Percentiles rank a stretch among this genome's conserved stretches.
Conservation (phyloP, 345 rosid genomes). For the Salix arbutifolia region DNA sequence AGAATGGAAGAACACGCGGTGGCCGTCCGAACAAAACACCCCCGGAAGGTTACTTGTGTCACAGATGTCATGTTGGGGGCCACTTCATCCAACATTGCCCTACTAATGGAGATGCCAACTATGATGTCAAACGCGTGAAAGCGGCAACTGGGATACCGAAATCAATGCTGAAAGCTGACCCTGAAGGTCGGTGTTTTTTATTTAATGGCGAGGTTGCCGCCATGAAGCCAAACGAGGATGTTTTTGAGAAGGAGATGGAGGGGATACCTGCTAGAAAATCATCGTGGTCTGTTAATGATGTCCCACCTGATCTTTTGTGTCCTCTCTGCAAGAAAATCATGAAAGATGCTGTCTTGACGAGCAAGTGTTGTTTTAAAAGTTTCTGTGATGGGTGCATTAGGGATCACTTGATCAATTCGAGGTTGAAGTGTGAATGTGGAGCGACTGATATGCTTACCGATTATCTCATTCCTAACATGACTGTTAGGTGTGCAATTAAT, state of each 20-base stretch:
- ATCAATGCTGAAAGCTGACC: neutral
- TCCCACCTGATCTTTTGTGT: neutral
- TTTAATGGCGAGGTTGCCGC: neutral
- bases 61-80: neutral
- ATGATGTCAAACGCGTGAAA: neutral
- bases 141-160: neutral
- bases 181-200: neutral
- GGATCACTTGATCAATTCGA: neutral
- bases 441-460: conserved; percentile 4
- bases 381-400: conserved; percentile 8
- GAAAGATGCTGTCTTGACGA: conserved; percentile 9
- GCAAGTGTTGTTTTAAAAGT: conserved; percentile 13
- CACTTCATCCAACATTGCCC: conserved; percentile 9
- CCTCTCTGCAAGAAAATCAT: neutral
- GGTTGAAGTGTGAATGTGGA: conserved; percentile 5
- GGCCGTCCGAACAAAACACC: neutral
- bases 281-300: neutral
- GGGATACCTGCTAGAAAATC: neutral
- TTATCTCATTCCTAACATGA: conserved; percentile 8
- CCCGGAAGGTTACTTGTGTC: neutral
- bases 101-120: neutral
- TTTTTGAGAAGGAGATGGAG: neutral
- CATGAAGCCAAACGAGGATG: neutral
- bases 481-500: conserved; percentile 3
- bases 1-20: neutral